Percentiles rank a stretch among this genome's conserved stretches.
phyloP scores from a whole-genome alignment of 345 rosid genomes.

The Melaleuca quinquenervia region DNA sequence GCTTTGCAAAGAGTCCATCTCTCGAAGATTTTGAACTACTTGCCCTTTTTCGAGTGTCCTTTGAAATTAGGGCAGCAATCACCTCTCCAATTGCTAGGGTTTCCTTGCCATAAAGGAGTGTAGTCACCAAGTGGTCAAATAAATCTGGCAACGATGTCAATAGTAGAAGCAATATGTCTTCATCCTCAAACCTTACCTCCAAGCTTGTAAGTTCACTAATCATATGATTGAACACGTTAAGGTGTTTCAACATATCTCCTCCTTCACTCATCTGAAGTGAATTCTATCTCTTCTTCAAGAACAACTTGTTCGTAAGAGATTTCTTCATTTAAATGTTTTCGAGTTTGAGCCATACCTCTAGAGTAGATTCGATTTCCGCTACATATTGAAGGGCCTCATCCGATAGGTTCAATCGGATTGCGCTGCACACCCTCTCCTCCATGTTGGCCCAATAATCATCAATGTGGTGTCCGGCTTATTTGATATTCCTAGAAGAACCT shows the following conservation, averaged over 20 bases:
- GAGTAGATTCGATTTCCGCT: not conserved
- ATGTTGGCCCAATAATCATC: not conserved
- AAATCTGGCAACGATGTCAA: rapidly evolving
- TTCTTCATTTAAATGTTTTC: not conserved
- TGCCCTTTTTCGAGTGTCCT: not conserved
- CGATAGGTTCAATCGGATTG: not conserved
- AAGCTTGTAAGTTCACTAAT: not conserved
- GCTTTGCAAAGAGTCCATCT: not conserved
- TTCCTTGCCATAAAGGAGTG: not conserved
- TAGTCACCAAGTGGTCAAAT: not conserved
- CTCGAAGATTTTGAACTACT: not conserved
- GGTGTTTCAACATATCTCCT: not conserved
- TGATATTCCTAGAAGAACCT: not conserved
- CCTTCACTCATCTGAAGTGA: not conserved
- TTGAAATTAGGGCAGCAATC: rapidly evolving
- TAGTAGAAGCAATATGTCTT: not conserved
- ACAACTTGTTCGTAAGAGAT: not conserved
- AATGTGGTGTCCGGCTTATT: not conserved
- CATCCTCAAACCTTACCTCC: not conserved
- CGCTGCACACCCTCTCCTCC: rapidly evolving
- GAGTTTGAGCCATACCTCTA: not conserved
- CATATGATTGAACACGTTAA: not conserved
- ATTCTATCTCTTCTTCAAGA: not conserved
- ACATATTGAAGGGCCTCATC: not conserved
- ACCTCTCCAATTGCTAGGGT: not conserved